Evolutionary conservation across 768 basidiomycete genomes (phyloP).

Genomic region (Tulasnella sp.): DNA sequence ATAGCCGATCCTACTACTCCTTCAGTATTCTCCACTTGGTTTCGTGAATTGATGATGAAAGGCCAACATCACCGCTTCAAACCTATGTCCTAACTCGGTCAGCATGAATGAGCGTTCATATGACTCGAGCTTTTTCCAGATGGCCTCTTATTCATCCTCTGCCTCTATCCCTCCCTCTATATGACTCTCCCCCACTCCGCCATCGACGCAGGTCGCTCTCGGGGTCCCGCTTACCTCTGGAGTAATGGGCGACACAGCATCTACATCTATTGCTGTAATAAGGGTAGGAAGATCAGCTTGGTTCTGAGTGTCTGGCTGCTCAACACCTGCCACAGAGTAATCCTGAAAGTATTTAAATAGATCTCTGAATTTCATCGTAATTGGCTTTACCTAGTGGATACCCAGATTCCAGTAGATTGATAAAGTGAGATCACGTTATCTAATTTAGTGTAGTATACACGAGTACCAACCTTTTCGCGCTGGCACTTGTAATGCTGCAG

Average conservation of each 20-base stretch:
- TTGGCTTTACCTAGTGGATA: neutral
- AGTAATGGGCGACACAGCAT: too few species aligned
- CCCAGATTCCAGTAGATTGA: neutral
- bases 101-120: neutral
- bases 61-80: neutral
- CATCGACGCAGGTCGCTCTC: neutral
- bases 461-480: neutral
- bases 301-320: neutral
- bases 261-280: too few species aligned
- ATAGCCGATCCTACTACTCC: neutral
- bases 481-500: neutral
- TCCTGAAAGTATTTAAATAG: neutral
- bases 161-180: neutral
- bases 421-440: neutral
- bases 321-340: neutral
- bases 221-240: neutral
- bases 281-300: neutral
- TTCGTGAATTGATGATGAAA: neutral
- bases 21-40: too few species aligned
- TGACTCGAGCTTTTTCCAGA: neutral
- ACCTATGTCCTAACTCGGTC: neutral
- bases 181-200: neutral
- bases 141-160: neutral
- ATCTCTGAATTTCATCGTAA: neutral
- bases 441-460: neutral